phyloP scores from a whole-genome alignment of 768 basidiomycete species.

The Lentinula edodes region DNA sequence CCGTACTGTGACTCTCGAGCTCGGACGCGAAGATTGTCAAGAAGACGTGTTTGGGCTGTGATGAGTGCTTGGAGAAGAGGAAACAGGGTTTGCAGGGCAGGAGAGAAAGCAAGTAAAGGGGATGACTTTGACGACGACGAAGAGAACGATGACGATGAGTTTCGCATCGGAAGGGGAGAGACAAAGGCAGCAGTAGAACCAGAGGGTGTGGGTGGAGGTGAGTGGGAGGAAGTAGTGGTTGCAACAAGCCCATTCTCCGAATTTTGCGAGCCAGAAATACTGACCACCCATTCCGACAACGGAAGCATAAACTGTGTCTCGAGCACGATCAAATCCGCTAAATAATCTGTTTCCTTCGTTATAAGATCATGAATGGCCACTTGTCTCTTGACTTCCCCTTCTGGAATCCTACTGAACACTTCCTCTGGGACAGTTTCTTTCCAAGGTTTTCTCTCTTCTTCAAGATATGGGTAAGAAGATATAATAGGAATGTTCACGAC shows the following conservation, averaged over 20 bases:
- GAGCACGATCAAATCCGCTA: constrained; percentile 79
- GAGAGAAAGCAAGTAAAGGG: neutral
- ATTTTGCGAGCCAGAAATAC: neutral
- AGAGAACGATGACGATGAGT: constrained; percentile 61
- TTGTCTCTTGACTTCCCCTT: constrained; percentile 79
- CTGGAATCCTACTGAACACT: constrained; percentile 45
- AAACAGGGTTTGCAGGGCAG: neutral
- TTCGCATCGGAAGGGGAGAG: neutral
- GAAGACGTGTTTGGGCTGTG: constrained; percentile 62
- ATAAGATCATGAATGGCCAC: constrained; percentile 61
- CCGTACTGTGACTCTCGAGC: constrained; percentile 76
- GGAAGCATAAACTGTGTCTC: constrained; percentile 59
- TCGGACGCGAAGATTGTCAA: constrained; percentile 80
- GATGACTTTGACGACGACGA: constrained; percentile 20
- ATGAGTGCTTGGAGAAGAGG: neutral
- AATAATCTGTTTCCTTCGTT: constrained; percentile 81
- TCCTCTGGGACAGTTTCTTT: constrained; percentile 37
- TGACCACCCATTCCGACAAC: constrained; percentile 17
- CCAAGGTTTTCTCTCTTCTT: constrained; percentile 23
- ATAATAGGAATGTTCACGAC: neutral
- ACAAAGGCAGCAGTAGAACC: neutral
- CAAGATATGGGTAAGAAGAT: constrained; percentile 35
- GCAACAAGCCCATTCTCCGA: neutral
- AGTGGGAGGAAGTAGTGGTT: neutral
- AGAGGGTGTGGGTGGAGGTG: neutral